Base-by-base conservation (phyloP, 345 rosid genomes). In the Lumnitzera littorea region DNA sequence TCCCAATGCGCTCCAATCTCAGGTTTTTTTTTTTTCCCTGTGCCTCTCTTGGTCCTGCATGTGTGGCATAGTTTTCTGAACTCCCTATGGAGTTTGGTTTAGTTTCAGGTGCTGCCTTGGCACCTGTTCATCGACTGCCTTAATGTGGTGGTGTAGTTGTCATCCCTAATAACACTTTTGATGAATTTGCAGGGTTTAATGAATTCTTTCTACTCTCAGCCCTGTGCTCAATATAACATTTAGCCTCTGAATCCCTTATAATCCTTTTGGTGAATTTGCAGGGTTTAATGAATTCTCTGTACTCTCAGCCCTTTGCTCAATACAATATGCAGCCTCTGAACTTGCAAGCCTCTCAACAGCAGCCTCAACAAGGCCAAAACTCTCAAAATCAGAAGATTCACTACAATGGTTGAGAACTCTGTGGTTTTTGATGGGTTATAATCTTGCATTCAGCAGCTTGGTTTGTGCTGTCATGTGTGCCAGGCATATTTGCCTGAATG, bases 151-250 rank as follows among this genome's bases (percentile, higher is more conserved):
- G 50, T 46, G 61, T 4, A 12, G 58, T 51, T 27, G 31, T 29
- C 5, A 41, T 53, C 31, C 3, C 49, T 15, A 10, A 1, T 48
- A 14, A 10, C 11, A 14, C 41, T 15, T 15, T 48, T 12, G 27
- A 47, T 17, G 48, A 13, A 0, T 20, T 27, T 76, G 71, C 88
- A 95, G 97, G 97, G 96, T 13, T 69, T 88, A 74, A 84, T 90
- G 80, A 87, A 82, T 70, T 88, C 97, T 58, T 92, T 91, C 48
- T 95, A 95, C 76, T 90, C 95, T 57, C 99, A 91, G 78, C 94
- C 96, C 48, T 95, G 86, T 56, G 64, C 85, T 48, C 97, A 82
- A 64, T 90, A 88, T 82, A 86, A 82, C 77, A 76, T 86, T 14
- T 91, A 81, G 75, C 96, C 94, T 15, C 67, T 74, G 58, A 89